Conservation (phyloP, 2,329 filamentous ascomycete genomes). For the Neocatenulostroma microsporum region DNA sequence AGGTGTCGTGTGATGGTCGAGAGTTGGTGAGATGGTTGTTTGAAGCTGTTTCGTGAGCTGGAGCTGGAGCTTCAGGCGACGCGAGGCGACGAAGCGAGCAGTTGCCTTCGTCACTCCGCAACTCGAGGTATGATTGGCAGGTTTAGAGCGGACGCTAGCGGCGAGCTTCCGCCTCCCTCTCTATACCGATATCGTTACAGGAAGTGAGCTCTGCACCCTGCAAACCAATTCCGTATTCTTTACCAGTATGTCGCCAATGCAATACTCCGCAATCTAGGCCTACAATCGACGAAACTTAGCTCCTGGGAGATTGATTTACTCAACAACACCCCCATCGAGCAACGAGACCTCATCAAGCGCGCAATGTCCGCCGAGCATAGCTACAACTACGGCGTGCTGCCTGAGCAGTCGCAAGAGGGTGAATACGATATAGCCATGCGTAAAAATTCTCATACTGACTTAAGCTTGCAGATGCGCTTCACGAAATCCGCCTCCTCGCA, state of each 20-base stretch:
- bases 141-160: too few species aligned
- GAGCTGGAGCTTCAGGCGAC: too few species aligned
- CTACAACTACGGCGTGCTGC: constrained; percentile 14
- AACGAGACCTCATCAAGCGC: neutral
- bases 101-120: too few species aligned
- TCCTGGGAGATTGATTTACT: neutral
- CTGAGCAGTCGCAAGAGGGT: constrained; percentile 25
- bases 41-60: constrained; percentile 1
- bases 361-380: constrained; percentile 6
- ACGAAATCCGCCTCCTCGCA: constrained; percentile 77
- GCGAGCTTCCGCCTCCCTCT: too few species aligned
- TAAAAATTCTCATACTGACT: neutral
- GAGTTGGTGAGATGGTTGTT: neutral
- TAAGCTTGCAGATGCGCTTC: constrained; percentile 59
- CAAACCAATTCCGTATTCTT: too few species aligned
- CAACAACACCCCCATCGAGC: neutral
- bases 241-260: too few species aligned
- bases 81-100: too few species aligned
- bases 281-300: neutral
- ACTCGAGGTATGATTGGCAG: too few species aligned
- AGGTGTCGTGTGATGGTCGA: neutral
- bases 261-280: too few species aligned
- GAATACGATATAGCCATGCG: neutral
- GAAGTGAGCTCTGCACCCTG: too few species aligned
- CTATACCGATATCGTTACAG: too few species aligned